These are phyloP conservation scores for Fusarium proliferatum DNA, from an alignment of 2,329 filamentous ascomycete species.

Conservation along the genomic window DNA sequence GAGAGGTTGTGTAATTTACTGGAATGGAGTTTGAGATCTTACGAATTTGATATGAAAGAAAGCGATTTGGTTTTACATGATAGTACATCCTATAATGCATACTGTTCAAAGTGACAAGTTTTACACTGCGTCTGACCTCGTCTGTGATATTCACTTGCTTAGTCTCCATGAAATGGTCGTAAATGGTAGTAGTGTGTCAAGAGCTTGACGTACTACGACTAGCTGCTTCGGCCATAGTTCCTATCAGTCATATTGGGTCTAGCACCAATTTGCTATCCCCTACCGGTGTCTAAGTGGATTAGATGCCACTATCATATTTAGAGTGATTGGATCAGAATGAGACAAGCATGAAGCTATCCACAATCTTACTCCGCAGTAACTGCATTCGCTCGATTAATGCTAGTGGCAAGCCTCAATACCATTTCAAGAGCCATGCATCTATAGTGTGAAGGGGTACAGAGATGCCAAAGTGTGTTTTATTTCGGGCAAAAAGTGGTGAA, in stretches of 20 bases:
- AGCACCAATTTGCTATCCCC: too few relatives aligned
- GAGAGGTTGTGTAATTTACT: neutral
- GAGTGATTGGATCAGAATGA: too few relatives aligned
- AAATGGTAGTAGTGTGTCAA: neutral
- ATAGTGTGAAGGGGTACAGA: neutral
- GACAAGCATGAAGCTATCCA: neutral
- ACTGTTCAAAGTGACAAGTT: neutral
- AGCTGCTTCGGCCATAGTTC: neutral
- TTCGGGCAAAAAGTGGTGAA: neutral
- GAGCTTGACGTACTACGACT: neutral
- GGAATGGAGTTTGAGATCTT: neutral
- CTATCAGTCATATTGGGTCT: neutral
- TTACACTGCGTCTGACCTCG: accelerated
- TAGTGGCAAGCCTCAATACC: neutral
- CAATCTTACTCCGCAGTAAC: neutral
- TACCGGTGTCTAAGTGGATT: accelerated
- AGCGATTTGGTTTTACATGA: neutral
- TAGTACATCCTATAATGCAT: neutral
- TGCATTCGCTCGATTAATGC: neutral
- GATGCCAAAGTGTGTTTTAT: neutral
- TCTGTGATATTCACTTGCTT: too few relatives aligned
- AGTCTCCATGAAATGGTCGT: neutral
- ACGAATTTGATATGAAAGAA: neutral
- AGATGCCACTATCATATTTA: neutral
- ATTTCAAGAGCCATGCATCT: neutral